These are phyloP conservation scores for Schoenoplectus tabernaemontani DNA, from an alignment of 202 grass and related monocot species.

Conservation along the genomic window DNA sequence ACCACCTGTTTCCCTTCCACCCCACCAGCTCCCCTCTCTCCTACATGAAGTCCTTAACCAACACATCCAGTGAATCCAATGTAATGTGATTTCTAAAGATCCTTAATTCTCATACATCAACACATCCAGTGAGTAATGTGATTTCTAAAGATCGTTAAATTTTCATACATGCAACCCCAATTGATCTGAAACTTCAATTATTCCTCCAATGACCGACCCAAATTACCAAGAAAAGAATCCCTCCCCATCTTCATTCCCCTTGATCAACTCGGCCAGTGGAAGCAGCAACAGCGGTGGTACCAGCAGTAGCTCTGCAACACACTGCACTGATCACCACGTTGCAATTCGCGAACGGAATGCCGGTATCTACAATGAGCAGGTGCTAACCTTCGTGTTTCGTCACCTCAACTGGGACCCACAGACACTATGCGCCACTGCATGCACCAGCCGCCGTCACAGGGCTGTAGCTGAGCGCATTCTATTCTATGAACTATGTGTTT, in stretches of 20 bases:
- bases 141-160: no score
- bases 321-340: neutral
- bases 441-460: conserved; percentile 53
- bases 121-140: no score
- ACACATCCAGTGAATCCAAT: no score
- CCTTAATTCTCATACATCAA: neutral
- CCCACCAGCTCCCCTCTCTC: neutral
- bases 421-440: conserved; percentile 43
- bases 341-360: neutral
- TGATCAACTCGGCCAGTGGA: neutral
- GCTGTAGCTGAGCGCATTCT: conserved; percentile 66
- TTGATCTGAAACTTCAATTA: neutral
- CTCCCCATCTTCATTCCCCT: neutral
- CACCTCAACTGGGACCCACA: conserved; percentile 67
- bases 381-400: conserved; percentile 54
- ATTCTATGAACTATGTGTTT: conserved; percentile 62
- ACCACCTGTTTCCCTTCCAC: neutral
- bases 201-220: neutral
- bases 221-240: neutral
- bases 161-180: neutral
- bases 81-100: no score
- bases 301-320: neutral
- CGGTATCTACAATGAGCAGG: conserved; percentile 67
- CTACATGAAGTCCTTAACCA: neutral
- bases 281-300: neutral